Evolutionary conservation across 2,329 filamentous ascomycete genomes (phyloP).

Genomic region (Tolypocladium tropicale): DNA sequence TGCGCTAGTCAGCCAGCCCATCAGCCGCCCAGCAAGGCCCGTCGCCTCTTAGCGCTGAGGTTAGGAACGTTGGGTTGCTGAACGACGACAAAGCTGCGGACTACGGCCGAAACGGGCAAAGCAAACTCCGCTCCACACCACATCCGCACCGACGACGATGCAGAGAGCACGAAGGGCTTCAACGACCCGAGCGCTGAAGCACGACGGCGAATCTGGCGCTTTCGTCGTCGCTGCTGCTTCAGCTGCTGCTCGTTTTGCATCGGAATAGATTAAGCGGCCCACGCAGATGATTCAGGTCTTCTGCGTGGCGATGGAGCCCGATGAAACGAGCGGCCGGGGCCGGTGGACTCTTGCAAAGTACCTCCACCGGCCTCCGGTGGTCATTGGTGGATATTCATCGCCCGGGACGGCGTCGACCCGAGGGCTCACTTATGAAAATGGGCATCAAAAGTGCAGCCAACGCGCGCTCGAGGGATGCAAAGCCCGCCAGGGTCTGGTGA

Average conservation of each 20-base stretch:
- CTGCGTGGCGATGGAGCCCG: not conserved
- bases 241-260: not conserved
- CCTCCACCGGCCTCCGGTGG: not conserved
- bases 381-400: not conserved
- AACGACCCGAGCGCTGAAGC: not conserved
- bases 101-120: not conserved
- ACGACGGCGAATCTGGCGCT: not conserved
- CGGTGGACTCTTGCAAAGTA: not conserved
- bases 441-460: not conserved
- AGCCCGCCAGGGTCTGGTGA: not conserved
- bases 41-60: not conserved
- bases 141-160: not conserved
- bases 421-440: not conserved
- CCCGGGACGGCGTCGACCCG: conserved; percentile 1
- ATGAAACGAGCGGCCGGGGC: not conserved
- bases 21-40: not conserved
- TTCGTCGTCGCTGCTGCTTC: not conserved
- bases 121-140: not conserved
- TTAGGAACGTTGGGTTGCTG: no score
- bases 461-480: not conserved
- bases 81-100: not conserved
- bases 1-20: not conserved
- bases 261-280: no score
- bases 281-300: not conserved
- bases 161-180: not conserved